Evolutionary conservation across 441 rosid genomes (phyloP).

Genomic region (Pelargonium myrrhifolium): DNA sequence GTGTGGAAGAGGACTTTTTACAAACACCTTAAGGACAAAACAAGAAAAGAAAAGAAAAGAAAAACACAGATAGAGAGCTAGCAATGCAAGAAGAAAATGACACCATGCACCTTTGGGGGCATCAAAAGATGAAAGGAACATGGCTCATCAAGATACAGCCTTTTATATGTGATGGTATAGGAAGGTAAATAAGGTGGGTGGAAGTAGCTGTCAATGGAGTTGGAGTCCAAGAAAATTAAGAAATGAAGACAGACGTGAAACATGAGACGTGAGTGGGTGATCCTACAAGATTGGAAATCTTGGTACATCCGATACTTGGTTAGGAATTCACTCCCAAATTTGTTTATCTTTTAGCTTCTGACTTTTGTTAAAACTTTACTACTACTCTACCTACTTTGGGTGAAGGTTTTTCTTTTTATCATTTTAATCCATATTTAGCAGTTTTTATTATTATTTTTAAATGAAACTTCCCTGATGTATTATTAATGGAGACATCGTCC

Average conservation of each 20-base stretch:
- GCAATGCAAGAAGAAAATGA: too few species aligned
- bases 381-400: too few species aligned
- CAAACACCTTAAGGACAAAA: neutral
- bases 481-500: too few species aligned
- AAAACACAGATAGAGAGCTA: too few species aligned
- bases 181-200: too few species aligned
- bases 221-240: too few species aligned
- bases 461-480: too few species aligned
- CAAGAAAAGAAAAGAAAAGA: neutral
- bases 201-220: neutral
- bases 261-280: too few species aligned
- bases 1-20: neutral
- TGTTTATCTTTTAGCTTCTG: neutral
- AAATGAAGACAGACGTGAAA: too few species aligned
- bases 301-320: slow-evolving; percentile 2
- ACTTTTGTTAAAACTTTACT: neutral
- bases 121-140: neutral
- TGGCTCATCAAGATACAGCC: neutral
- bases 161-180: neutral
- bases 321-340: neutral
- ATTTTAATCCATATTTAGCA: too few species aligned
- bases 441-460: too few species aligned
- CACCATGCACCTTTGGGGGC: neutral
- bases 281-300: neutral
- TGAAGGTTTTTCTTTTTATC: too few species aligned